These are phyloP conservation scores for Allomyces javanicus DNA, from an alignment of 192 early-diverging fungal species.

Conservation along the genomic window DNA sequence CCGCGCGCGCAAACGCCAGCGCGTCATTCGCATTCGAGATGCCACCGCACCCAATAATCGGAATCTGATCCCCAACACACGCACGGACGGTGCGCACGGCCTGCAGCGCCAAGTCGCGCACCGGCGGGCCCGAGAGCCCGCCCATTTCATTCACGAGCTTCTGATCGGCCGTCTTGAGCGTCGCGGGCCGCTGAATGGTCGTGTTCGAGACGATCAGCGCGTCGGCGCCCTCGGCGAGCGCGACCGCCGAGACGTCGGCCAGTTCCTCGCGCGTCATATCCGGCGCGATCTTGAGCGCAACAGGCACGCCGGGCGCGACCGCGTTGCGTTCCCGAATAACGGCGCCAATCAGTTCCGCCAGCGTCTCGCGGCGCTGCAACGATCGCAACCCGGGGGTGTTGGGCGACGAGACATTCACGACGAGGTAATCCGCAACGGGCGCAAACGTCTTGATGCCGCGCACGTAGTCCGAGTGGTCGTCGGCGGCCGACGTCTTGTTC, in stretches of 20 bases:
- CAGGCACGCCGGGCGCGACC: conserved; percentile 13
- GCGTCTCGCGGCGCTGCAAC: conserved; percentile 44
- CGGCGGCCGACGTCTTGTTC: conserved; percentile 52
- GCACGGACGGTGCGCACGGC: conserved; percentile 29
- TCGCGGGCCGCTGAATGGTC: conserved; percentile 47
- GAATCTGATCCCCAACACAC: conserved; percentile 17
- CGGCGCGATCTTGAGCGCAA: conserved; percentile 81
- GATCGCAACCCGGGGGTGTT: conserved; percentile 68
- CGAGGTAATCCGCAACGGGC: conserved; percentile 66
- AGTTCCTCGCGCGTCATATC: conserved; percentile 57
- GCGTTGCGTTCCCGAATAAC: conserved; percentile 22
- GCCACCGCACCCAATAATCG: conserved; percentile 79
- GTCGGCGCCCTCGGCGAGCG: conserved; percentile 47
- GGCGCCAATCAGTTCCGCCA: conserved; percentile 45
- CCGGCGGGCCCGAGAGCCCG: conserved; percentile 61
- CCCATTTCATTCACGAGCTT: conserved; percentile 35
- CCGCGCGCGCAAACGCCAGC: conserved; percentile 57
- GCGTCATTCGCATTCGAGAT: conserved; percentile 56
- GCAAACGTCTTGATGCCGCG: conserved; percentile 50
- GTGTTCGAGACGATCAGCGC: conserved; percentile 83
- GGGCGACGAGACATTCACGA: conserved; percentile 74
- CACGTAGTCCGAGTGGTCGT: conserved; percentile 63
- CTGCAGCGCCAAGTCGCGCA: conserved; percentile 48
- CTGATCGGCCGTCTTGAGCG: conserved; percentile 20
- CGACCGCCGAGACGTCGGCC: conserved; percentile 57